Evolutionary conservation across 768 basidiomycete genomes (phyloP).

Genomic region (Pholiota molesta): DNA sequence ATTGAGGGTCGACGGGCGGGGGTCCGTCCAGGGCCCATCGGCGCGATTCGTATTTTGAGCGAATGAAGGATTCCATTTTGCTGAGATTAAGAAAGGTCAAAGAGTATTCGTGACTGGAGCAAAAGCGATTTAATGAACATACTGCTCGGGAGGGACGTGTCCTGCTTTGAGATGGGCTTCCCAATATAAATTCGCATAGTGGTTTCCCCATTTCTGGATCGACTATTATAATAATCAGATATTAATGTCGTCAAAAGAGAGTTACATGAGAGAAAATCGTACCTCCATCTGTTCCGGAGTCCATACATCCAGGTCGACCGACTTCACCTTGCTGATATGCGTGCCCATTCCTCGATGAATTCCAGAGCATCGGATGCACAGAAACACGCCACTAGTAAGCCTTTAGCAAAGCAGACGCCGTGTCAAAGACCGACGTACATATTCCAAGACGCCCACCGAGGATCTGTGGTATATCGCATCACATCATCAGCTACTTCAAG

Average conservation of each 20-base stretch:
- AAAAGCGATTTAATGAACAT: slow-evolving; percentile 34
- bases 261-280: slow-evolving; percentile 20
- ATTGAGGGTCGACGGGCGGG: slow-evolving; percentile 80
- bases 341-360: slow-evolving; percentile 98
- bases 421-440: slow-evolving; percentile 51
- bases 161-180: slow-evolving; percentile 93
- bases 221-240: slow-evolving; percentile 43
- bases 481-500: neutral
- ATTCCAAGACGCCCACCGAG: slow-evolving; percentile 98
- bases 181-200: slow-evolving; percentile 93
- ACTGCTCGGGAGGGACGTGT: slow-evolving; percentile 95
- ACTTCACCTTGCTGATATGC: slow-evolving; percentile 96
- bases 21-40: slow-evolving; percentile 95
- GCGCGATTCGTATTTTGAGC: slow-evolving; percentile 93
- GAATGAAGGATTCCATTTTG: slow-evolving; percentile 97
- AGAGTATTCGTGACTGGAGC: neutral
- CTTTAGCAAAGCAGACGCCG: slow-evolving; percentile 10
- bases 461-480: slow-evolving; percentile 56
- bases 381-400: slow-evolving; percentile 75
- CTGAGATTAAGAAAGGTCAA: slow-evolving; percentile 40
- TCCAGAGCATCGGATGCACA: slow-evolving; percentile 97
- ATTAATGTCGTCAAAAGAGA: neutral
- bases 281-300: slow-evolving; percentile 98
- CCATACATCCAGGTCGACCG: slow-evolving; percentile 97
- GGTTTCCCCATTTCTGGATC: slow-evolving; percentile 95